Evolutionary conservation across 23 red algal genomes (phyloP), one percentile per base, ranked within the genome.

Genomic region (Gracilaria vermiculophylla): DNA sequence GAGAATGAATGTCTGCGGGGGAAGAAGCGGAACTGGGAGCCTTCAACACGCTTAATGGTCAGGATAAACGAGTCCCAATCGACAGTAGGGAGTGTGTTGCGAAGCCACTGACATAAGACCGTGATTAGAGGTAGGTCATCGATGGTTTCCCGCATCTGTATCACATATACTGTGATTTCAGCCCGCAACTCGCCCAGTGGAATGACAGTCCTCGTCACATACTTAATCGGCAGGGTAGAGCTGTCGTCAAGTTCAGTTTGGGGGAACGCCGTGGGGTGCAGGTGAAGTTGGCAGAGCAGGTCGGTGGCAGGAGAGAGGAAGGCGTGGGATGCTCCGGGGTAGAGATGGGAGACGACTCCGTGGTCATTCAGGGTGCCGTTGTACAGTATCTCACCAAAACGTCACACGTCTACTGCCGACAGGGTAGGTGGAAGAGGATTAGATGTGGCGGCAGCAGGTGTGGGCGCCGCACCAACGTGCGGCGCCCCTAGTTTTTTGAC

Each of bases 21-120:
- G 7, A 70, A 35, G n/a, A 70, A 2, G 39, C 42, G 1, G 1
- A 70, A 8, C 3, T 15, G 1, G 31, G 58, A 49, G 49, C 80
- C 49, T 2, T 83, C 80, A 25, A 36, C 61, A 29, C 80, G 80
- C 62, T 65, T 83, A 61, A 83, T 52, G 45, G 39, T 50, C n/a
- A 83, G 37, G 17, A 14, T 51, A 17, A 52, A 29, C 24, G 1
- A 50, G 12, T 51, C 7, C 80, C 80, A 83, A 31, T 83, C 61
- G 8, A 83, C 42, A 5, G 23, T 0, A 23, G 61, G 60, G 13
- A 23, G 20, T 25, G 36, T 20, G 9, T 69, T 10, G 9, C 60
- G 60, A 20, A 83, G 45, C 80, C 62, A 83, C 23, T 62, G 27
- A 5, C 56, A 10, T 0, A 58, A 35, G 20, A 83, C 56, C 7